Evolutionary conservation across 306 rosid genomes (phyloP).

Genomic region (Crotalaria pallida): DNA sequence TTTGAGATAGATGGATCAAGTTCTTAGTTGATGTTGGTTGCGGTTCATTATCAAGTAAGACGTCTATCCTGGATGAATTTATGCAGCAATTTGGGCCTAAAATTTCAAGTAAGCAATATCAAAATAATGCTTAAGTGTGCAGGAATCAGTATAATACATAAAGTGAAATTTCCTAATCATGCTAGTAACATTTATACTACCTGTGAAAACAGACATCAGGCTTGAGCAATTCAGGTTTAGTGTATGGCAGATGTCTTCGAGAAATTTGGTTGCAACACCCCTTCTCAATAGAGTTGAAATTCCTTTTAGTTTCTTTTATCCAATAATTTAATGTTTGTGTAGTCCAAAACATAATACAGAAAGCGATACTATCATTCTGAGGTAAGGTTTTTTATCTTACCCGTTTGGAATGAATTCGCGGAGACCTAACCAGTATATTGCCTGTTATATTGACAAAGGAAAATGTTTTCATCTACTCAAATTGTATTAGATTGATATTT

Average conservation of each 20-base stretch:
- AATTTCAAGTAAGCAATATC: not conserved
- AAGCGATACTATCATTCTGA: not conserved
- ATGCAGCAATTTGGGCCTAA: constrained; percentile 79
- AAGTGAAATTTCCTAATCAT: not conserved
- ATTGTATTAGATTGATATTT: not conserved
- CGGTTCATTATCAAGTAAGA: constrained; percentile 54
- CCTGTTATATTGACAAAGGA: constrained; percentile 35
- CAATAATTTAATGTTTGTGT: no score
- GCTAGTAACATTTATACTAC: constrained; percentile 28
- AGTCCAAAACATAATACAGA: no score
- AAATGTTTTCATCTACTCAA: not conserved
- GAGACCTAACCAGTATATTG: constrained; percentile 46
- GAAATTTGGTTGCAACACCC: constrained; percentile 21
- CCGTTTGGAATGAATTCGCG: constrained; percentile 44
- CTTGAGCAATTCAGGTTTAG: constrained; percentile 49
- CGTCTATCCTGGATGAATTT: constrained; percentile 44
- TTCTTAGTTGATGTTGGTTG: constrained; percentile 74
- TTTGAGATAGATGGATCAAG: constrained; percentile 74
- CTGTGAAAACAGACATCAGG: constrained; percentile 49
- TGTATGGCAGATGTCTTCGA: constrained; percentile 36
- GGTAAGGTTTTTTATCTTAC: constrained; percentile 31
- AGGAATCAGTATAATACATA: not conserved
- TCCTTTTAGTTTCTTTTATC: not conserved
- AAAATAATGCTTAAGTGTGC: not conserved
- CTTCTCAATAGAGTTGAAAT: constrained; percentile 28